phyloP scores from a whole-genome alignment of 192 early-diverging fungal species.

The Entomortierella parvispora region DNA sequence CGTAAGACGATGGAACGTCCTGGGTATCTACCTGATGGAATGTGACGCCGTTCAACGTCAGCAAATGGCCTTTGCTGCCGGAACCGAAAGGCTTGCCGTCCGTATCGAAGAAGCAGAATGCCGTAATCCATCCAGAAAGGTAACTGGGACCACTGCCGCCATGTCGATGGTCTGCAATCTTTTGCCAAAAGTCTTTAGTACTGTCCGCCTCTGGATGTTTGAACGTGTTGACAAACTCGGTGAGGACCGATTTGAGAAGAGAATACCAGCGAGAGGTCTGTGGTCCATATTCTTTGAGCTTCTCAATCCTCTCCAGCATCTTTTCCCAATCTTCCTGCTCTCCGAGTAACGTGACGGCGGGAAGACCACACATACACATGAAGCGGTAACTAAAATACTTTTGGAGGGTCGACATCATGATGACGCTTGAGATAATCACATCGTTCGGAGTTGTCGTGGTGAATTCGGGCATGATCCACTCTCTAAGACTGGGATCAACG shows the following conservation, averaged over 20 bases:
- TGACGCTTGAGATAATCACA: conserved; percentile 3
- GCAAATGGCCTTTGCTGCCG: too few species aligned
- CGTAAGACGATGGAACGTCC: conserved; percentile 7
- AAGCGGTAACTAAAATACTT: conserved; percentile 16
- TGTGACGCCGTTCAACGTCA: conserved; percentile 1
- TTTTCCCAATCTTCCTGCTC: conserved; percentile 21
- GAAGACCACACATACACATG: conserved; percentile 1
- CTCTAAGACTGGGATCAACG: conserved; percentile 2
- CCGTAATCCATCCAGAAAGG: conserved; percentile 20
- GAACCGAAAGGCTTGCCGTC: conserved; percentile 4
- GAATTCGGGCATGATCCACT: conserved; percentile 25
- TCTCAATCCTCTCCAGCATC: conserved; percentile 10
- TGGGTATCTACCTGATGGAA: conserved; percentile 6
- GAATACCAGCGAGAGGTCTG: conserved; percentile 6
- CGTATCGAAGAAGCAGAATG: conserved; percentile 14
- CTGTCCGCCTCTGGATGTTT: conserved; percentile 6
- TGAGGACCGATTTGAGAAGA: conserved; percentile 12
- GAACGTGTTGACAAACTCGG: conserved; percentile 21
- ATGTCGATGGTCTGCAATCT: background rate
- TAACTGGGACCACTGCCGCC: conserved; percentile 10
- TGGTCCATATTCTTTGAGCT: conserved; percentile 13
- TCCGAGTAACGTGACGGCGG: conserved; percentile 10
- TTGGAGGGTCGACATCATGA: conserved; percentile 25
- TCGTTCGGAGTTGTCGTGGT: conserved; percentile 20
- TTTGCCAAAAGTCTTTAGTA: conserved; percentile 12